These are phyloP conservation scores for Adiantum capillusveneris DNA, from an alignment of 75 land plant genomes.

Conservation along the genomic window DNA sequence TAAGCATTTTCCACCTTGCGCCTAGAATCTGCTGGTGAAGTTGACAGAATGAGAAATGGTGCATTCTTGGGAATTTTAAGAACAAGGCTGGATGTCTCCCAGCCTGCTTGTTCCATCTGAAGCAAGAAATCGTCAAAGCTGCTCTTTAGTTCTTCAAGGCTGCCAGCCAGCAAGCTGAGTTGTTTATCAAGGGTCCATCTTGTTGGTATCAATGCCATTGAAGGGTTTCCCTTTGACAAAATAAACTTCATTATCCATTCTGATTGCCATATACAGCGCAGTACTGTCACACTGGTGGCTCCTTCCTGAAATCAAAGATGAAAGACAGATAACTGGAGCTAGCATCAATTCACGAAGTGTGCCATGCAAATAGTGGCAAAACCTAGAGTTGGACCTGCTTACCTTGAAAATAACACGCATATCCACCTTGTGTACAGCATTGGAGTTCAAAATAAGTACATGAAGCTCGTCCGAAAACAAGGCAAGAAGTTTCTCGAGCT, in stretches of 20 bases:
- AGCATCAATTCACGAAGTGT: too few relatives aligned
- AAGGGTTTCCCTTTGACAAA: not conserved
- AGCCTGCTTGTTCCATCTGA: conserved; percentile 15
- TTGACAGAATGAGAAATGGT: not conserved
- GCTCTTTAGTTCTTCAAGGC: conserved; percentile 10
- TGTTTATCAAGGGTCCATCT: conserved; percentile 1
- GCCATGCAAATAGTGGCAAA: too few relatives aligned
- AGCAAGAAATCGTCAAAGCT: conserved; percentile 10
- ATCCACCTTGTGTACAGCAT: not conserved
- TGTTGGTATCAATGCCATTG: not conserved
- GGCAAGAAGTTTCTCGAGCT: not conserved
- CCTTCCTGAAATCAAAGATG: conserved; percentile 19
- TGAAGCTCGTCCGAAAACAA: not conserved
- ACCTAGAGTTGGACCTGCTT: not conserved
- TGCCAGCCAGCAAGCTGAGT: conserved; percentile 1
- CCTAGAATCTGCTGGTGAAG: too few relatives aligned
- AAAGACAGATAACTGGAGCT: too few relatives aligned
- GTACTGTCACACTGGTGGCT: conserved; percentile 18
- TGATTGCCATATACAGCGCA: conserved; percentile 25
- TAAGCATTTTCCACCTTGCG: too few relatives aligned
- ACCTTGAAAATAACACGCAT: not conserved
- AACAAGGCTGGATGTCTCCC: conserved; percentile 14
- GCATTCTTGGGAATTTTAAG: conserved; percentile 19
- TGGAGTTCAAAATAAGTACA: not conserved
- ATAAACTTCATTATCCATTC: conserved; percentile 14